Base-by-base conservation (phyloP, 208 protist genomes). In the Naegleria fowleri region DNA sequence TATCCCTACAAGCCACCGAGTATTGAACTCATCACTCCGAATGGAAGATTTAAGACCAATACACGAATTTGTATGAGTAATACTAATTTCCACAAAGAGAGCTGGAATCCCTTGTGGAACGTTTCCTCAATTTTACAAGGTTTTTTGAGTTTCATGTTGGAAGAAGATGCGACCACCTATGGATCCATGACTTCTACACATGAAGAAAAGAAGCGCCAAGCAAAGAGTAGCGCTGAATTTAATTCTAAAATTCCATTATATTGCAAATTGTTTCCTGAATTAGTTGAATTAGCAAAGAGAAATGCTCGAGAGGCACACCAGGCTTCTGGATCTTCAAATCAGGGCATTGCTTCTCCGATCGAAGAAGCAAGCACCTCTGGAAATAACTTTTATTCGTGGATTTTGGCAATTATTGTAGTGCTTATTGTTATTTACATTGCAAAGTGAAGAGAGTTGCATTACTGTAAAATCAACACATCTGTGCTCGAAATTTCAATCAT, bases 1-100 rank as follows among this genome's bases (percentile, higher is more conserved):
- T 99, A 99, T 93, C 98, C 98, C 1, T 97, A 98, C 58, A 97
- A 67, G 90, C 97, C 98, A n/a, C 98, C 98, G 13, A 92, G 92
- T 55, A 95, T 99, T 41, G 92, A 95, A 40, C 91, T 98, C 88
- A 92, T 93, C 29, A 98, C 96, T 11, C 97, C 97, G 25, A 97
- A 93, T 91, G 97, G 97, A 11, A 92, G 97, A 43, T 97, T 98
- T 89, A 40, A 93, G 41, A 93, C 92, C 0, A 93, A 95, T 84
- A 92, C 79, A 55, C 40, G 58, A 58, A 94, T 98, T 41, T 98
- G 97, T 92, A 91, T 97, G 15, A 95, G 92, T 15, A 97, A 97
- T 93, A 96, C 92, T 41, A 94, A 94, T 91, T 97, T 96, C 89
- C 97, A 98, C 92, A 96, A 95, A 4, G 95, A 97, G 91, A 75